Evolutionary conservation across 306 rosid species (phyloP).

Genomic region (Dryas drummondii): DNA sequence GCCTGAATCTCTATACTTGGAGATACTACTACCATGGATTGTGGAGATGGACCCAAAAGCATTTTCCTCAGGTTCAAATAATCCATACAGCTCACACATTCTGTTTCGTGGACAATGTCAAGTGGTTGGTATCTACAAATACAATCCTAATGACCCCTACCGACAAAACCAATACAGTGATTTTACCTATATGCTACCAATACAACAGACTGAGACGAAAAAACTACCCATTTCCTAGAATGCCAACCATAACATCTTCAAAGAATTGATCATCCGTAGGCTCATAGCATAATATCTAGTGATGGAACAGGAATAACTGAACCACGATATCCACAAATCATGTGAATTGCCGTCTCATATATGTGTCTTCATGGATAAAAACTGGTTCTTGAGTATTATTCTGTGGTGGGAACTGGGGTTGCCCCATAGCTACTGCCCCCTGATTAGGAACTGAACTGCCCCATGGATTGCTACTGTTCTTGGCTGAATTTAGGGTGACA

Average conservation of each 20-base stretch:
- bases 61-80: neutral
- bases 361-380: constrained; percentile 90
- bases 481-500: constrained; percentile 42
- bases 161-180: neutral
- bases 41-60: neutral
- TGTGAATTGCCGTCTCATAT: constrained; percentile 75
- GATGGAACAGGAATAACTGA: neutral
- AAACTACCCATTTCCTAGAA: constrained; percentile 5
- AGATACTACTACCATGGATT: neutral
- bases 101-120: neutral
- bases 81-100: constrained; percentile 8
- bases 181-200: neutral
- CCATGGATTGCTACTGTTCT: constrained; percentile 31
- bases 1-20: neutral
- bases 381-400: constrained; percentile 55
- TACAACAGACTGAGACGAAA: neutral
- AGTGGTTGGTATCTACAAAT: neutral
- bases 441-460: constrained; percentile 42
- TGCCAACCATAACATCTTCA: neutral
- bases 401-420: constrained; percentile 69
- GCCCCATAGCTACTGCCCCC: constrained; percentile 82
- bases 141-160: constrained; percentile 4
- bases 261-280: neutral
- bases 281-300: neutral
- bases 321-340: constrained; percentile 29